Percentiles rank a stretch among this genome's conserved stretches.
Conservation (phyloP, 805 yeast species). For the Yarrowia sp. region DNA sequence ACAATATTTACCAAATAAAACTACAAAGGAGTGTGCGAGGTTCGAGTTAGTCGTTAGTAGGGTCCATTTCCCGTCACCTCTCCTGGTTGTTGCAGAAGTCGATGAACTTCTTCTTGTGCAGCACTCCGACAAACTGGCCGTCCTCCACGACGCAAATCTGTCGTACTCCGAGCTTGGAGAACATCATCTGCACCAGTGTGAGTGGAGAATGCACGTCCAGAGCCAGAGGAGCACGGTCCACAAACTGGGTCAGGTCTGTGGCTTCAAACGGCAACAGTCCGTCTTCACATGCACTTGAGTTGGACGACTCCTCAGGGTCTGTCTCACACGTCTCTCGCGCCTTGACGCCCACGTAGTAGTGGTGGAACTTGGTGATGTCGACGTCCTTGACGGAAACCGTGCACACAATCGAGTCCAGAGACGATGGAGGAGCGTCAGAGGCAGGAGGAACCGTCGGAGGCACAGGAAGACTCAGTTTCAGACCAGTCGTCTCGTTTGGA, state of each 20-base stretch:
- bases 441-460: neutral
- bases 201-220: slow-evolving; percentile 50
- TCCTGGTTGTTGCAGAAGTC: slow-evolving; percentile 41
- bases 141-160: slow-evolving; percentile 48
- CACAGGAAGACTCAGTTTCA: neutral
- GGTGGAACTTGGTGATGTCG: slow-evolving; percentile 16
- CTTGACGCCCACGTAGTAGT: slow-evolving; percentile 6
- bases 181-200: slow-evolving; percentile 50
- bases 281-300: neutral
- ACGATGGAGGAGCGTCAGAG: neutral
- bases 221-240: slow-evolving; percentile 50
- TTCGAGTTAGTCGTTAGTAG: too few species aligned
- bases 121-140: slow-evolving; percentile 50
- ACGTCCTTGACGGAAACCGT: slow-evolving; percentile 19
- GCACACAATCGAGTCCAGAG: slow-evolving; percentile 10
- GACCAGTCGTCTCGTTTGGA: neutral
- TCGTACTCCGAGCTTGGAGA: slow-evolving; percentile 52
- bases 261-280: slow-evolving; percentile 31
- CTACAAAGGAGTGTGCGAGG: neutral
- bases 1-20: neutral
- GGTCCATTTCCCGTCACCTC: too few species aligned
- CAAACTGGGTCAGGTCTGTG: slow-evolving; percentile 44
- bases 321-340: slow-evolving; percentile 11
- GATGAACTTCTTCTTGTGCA: slow-evolving; percentile 54
- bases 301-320: neutral